Conservation (phyloP, 2,329 filamentous ascomycete genomes). For the Nemania sp. region DNA sequence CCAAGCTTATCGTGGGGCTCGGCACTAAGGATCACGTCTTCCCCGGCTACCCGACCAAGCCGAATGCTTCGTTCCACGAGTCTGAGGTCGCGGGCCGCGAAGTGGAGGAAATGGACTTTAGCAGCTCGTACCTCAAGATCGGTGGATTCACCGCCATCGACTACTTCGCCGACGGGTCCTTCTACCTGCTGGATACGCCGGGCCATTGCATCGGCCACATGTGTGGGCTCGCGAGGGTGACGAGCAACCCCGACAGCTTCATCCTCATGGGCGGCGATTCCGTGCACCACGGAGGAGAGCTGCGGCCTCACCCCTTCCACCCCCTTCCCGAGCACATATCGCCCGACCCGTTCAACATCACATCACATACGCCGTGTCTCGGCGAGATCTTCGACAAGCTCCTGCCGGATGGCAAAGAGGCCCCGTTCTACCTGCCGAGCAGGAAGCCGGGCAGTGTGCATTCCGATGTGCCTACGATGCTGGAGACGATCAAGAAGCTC, state of each 20-base stretch:
- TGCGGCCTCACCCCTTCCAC: slow-evolving; percentile 31
- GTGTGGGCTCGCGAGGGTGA: slow-evolving; percentile 36
- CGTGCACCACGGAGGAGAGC: slow-evolving; percentile 31
- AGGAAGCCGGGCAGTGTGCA: slow-evolving; percentile 19
- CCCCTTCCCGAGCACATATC: slow-evolving; percentile 40
- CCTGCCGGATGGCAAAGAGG: slow-evolving; percentile 39
- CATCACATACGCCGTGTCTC: slow-evolving; percentile 40
- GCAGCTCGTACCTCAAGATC: slow-evolving; percentile 21
- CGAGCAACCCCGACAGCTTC: slow-evolving; percentile 37
- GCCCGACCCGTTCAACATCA: slow-evolving; percentile 45
- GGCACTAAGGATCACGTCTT: slow-evolving; percentile 26
- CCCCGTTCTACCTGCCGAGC: slow-evolving; percentile 41
- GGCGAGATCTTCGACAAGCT: slow-evolving; percentile 36
- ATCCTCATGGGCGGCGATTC: slow-evolving; percentile 35
- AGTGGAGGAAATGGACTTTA: slow-evolving; percentile 35
- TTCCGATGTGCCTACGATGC: slow-evolving; percentile 11
- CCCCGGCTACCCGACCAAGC: slow-evolving; percentile 32
- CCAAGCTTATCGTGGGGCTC: slow-evolving; percentile 31
- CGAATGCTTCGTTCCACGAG: slow-evolving; percentile 21
- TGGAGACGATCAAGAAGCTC: slow-evolving; percentile 39
- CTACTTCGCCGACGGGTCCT: slow-evolving; percentile 37
- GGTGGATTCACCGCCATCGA: slow-evolving; percentile 32
- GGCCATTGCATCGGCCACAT: slow-evolving; percentile 36
- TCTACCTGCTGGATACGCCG: slow-evolving; percentile 36
- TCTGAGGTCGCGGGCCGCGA: slow-evolving; percentile 29